Evolutionary conservation across 192 early-diverging fungal species (phyloP), one percentile per base, ranked within the genome.

Genomic region (Coemansia sp.): DNA sequence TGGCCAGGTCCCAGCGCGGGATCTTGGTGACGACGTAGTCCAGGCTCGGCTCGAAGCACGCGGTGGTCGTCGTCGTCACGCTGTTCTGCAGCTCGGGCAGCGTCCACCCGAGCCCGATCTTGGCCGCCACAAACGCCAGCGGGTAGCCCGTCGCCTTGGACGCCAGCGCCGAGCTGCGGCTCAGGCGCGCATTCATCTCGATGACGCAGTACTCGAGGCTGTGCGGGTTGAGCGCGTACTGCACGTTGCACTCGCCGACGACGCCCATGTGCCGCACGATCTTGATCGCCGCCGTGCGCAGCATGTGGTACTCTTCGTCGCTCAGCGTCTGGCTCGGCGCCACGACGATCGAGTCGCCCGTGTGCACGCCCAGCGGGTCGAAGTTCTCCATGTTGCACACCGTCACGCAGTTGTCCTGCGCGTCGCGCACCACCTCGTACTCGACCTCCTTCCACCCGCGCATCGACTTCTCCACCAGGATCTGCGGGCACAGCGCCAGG

Each of bases 381-480:
- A 99, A 98, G 90, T 99, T 99, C 80, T 99, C 96, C 96, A 98
- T 99, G 87, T 99, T 99, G 83, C 97, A 99, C 43, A 99, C 96
- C 30, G 97, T 98, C 63, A 99, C 95, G 81, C 97, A 99, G 86
- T 99, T 99, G 83, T 99, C 89, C 57, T 90, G 88, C 55, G 93
- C 89, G 81, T 99, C 97, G 68, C 97, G 92, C 30, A 99, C 95
- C 38, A 99, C 96, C 76, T 99, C 97, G 77, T 99, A 99, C 85
- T 99, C 97, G 58, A 99, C 88, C 85, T 99, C 97, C 80, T 99
- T 99, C 96, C 97, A 99, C 30, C 97, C 97, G 77, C 96, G 96
- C 95, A 99, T 97, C 13, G 91, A 94, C 66, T 87, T 86, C 75
- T 99, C 96, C 49, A 99, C 92, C 43, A 99, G 87, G 53, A 99